Conservation (phyloP, 805 yeast genomes). For the Starmerella powellii region DNA sequence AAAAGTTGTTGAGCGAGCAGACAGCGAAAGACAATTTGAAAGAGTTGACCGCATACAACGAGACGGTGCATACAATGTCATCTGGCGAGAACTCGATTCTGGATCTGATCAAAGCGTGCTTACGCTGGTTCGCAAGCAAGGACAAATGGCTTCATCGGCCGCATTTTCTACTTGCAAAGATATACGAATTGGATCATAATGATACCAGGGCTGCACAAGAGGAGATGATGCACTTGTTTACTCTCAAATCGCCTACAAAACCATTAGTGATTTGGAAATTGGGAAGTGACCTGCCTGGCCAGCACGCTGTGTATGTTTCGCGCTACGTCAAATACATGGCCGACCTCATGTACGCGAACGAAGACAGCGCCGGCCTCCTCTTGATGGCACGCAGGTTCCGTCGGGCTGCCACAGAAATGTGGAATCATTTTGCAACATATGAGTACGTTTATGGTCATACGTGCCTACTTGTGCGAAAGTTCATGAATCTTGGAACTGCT, state of each 20-base stretch:
- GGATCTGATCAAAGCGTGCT: not conserved
- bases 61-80: no score
- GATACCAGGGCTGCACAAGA: slow-evolving; percentile 45
- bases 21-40: no score
- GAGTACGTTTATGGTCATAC: slow-evolving; percentile 44
- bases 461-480: slow-evolving; percentile 40
- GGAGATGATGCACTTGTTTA: slow-evolving; percentile 52
- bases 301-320: slow-evolving; percentile 67
- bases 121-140: slow-evolving; percentile 39
- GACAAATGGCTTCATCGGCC: slow-evolving; percentile 91
- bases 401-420: slow-evolving; percentile 64
- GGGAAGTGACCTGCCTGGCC: slow-evolving; percentile 82
- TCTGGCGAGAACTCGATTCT: not conserved
- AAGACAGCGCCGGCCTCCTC: slow-evolving; percentile 49
- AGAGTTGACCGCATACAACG: not conserved
- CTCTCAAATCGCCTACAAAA: slow-evolving; percentile 49
- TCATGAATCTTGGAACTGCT: slow-evolving; percentile 29
- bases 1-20: not conserved
- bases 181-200: slow-evolving; percentile 42
- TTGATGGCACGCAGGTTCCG: slow-evolving; percentile 62
- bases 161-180: slow-evolving; percentile 53
- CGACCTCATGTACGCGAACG: slow-evolving; percentile 39
- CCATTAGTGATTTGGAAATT: slow-evolving; percentile 89
- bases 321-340: slow-evolving; percentile 57
- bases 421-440: slow-evolving; percentile 53